Base-by-base conservation (phyloP, 805 yeast species). In the Komagataella kurtzmanii region DNA sequence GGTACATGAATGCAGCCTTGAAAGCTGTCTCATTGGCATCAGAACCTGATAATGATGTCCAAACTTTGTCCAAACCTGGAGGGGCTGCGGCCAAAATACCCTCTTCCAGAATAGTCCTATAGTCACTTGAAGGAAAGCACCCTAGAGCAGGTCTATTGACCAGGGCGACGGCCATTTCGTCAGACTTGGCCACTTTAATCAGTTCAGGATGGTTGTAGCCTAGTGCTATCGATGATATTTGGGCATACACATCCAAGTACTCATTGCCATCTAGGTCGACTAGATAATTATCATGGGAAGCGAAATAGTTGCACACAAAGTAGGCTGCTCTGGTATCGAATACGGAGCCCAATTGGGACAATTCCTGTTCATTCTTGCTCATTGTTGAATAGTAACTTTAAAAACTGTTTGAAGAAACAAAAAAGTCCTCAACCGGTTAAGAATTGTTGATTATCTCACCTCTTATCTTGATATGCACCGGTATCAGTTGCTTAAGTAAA, bases 11-110 rank as follows among this genome's bases (percentile, higher is more conserved):
- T 17, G 89, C 89, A 54, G 95, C 95, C 71, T 87, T 87, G 76
- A 81, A 87, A 18, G 95, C 95, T 62, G 85, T 75, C 69, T 87
- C 95, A 65, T 85, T 85, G 59, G 95, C 95, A 62, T 86, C 95
- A 46, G 93, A 87, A 57, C 95, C 95, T 17, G 89, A 79, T 56
- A 86, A 71, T 49, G 85, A 91, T 30, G 85, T 77, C 90, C 93
- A 88, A 52, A 88, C 77, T 59, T 77, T 71, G 59, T 72, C 75
- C 69, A 82, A 83, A 56, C 89, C 90, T 65, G 78, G 77, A 62
- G 95, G 95, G 51, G 95, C 95, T 58, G 74, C 81, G 55, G 80
- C 74, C 57, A 85, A 69, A 57, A 87, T 75, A 47, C 81, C 83
- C 63, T 79, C 79, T 53, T 73, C 61, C 55, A 71, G 75, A 46